Percentiles rank a stretch among this genome's conserved stretches.
These are phyloP conservation scores for Pleurotus citrinopileatus DNA, from an alignment of 768 basidiomycete genomes.

Conservation along the genomic window DNA sequence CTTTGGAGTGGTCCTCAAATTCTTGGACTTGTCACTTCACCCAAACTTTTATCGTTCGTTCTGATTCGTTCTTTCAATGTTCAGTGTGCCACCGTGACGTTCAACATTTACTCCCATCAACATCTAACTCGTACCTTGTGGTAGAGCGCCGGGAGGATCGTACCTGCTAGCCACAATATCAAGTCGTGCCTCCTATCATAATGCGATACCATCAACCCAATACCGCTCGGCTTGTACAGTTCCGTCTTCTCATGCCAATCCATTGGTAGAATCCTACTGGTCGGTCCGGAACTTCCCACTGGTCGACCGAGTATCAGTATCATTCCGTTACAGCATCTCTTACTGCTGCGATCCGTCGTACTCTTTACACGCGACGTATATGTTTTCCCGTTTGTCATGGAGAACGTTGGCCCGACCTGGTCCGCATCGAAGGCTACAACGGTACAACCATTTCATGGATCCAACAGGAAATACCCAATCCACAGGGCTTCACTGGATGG, in stretches of 20 bases:
- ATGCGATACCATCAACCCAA: no score
- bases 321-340: not conserved
- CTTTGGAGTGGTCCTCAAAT: no score
- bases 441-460: no score
- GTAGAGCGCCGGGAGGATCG: not conserved
- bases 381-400: conserved; percentile 1
- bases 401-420: not conserved
- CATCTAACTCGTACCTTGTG: not conserved
- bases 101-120: not conserved
- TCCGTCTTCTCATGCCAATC: not conserved
- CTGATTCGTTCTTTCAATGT: no score
- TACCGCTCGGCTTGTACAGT: not conserved
- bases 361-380: not conserved
- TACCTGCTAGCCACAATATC: not conserved
- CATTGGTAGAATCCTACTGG: not conserved
- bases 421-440: no score
- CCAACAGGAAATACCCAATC: no score
- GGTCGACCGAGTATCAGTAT: not conserved
- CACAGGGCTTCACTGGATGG: not conserved
- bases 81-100: no score
- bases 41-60: no score
- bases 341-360: not conserved
- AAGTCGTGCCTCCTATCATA: no score
- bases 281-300: no score
- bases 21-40: no score